Evolutionary conservation across 805 yeast species (phyloP).

Genomic region (Yarrowia sp.): DNA sequence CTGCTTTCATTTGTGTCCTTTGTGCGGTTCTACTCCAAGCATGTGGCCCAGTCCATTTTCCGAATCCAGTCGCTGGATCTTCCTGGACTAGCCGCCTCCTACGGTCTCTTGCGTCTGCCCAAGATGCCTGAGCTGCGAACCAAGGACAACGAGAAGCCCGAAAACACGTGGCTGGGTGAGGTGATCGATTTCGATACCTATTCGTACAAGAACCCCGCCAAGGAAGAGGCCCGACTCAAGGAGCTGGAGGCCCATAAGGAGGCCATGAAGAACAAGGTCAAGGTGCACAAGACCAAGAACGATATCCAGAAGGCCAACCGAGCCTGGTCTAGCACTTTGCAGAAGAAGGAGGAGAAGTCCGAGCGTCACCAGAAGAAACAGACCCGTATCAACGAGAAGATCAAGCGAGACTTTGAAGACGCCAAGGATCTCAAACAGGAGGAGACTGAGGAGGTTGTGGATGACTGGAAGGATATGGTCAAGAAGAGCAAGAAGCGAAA

Average conservation of each 20-base stretch:
- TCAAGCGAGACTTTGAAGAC: slow-evolving; percentile 43
- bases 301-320: slow-evolving; percentile 44
- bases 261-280: slow-evolving; percentile 31
- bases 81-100: slow-evolving; percentile 65
- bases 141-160: slow-evolving; percentile 49
- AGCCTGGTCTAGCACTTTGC: slow-evolving; percentile 77
- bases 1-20: slow-evolving; percentile 78
- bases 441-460: slow-evolving; percentile 43
- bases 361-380: slow-evolving; percentile 67
- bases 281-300: slow-evolving; percentile 41
- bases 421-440: slow-evolving; percentile 40
- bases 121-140: slow-evolving; percentile 83
- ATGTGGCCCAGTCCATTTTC: slow-evolving; percentile 83
- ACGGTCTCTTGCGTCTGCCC: slow-evolving; percentile 80
- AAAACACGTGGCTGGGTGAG: slow-evolving; percentile 70
- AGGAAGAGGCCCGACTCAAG: slow-evolving; percentile 59
- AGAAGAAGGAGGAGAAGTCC: slow-evolving; percentile 56
- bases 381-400: slow-evolving; percentile 59
- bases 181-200: slow-evolving; percentile 65
- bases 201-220: slow-evolving; percentile 58
- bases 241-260: slow-evolving; percentile 48
- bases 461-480: slow-evolving; percentile 88
- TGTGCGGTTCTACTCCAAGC: slow-evolving; percentile 80
- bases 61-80: slow-evolving; percentile 69
- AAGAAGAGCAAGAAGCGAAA: slow-evolving; percentile 55